Base-by-base conservation (phyloP, 1,284 basidiomycete species). In the Puccinia brachypodii region DNA sequence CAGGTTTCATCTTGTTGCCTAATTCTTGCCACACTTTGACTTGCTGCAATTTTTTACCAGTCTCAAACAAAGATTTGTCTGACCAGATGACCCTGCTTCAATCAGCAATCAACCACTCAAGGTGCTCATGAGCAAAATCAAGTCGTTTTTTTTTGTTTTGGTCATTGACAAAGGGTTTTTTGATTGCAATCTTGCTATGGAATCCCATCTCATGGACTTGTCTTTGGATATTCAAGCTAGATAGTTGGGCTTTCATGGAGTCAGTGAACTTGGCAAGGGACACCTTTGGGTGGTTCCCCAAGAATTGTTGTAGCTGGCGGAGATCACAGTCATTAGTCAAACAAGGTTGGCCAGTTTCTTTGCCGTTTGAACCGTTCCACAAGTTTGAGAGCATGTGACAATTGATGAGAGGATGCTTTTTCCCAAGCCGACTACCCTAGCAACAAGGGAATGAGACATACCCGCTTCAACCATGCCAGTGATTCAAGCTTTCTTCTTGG, bases 41-140 rank as follows among this genome's bases (percentile, higher is more conserved):
- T 60, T 64, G 58, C 25, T 44, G 47, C 13, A 42, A 47, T 14
- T 22, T 62, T 25, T 64, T 76, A 13, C 64, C 62, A 31, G 64
- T 68, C 33, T 78, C 42, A n/a, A 78, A 78, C 4, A n/a, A 71
- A 19, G 28, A 78, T 71, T 78, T 8, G 16, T 78, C 60, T 19
- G 64, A 50, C 50, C 47, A 56, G 38, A 71, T 71, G 6, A 56
- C 76, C 44, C 31, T 38, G 7, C 56, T 64, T 58, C 74, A 76
- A n/a, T 76, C 47, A 16, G 14, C 75, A 36, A 47, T 19, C 42
- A 42, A 25, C 56, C 60, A 64, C 6, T 47, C 25, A 47, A 22
- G 40, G 28, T 66, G 16, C 11, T 76, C 58, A 60, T 58, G 31
- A 40, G 71, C 44, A 74, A 74, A 74, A 11, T 47, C 25, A 2